phyloP scores from a whole-genome alignment of 768 basidiomycete species.

The Pleurotus tuoliensis region DNA sequence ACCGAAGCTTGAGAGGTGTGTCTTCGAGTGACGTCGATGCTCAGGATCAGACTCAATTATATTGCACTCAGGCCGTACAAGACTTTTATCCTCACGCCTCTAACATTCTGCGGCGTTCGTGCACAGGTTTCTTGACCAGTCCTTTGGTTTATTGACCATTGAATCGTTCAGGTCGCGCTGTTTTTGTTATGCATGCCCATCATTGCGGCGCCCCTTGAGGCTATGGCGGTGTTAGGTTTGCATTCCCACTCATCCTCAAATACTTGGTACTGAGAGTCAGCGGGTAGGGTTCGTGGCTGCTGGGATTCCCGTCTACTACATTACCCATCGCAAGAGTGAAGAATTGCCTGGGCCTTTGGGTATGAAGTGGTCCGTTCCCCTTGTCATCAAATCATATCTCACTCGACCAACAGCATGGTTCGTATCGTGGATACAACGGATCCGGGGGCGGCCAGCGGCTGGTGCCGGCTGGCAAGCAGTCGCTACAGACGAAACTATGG shows the following conservation, averaged over 20 bases:
- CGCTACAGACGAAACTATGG: slow-evolving; percentile 69
- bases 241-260: slow-evolving; percentile 6
- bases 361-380: slow-evolving; percentile 24
- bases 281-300: slow-evolving; percentile 67
- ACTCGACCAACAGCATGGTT: slow-evolving; percentile 35
- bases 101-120: slow-evolving; percentile 83
- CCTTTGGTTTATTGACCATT: slow-evolving; percentile 4
- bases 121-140: slow-evolving; percentile 2
- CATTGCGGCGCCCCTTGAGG: slow-evolving; percentile 88
- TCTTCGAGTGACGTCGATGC: neutral
- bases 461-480: slow-evolving; percentile 77
- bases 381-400: neutral
- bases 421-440: slow-evolving; percentile 36
- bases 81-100: slow-evolving; percentile 87
- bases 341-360: slow-evolving; percentile 37
- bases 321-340: slow-evolving; percentile 55
- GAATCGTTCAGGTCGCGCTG: slow-evolving; percentile 63
- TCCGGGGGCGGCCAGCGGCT: slow-evolving; percentile 47
- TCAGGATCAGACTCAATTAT: too few species aligned
- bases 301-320: slow-evolving; percentile 80
- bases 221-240: slow-evolving; percentile 81
- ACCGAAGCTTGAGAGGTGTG: slow-evolving; percentile 77
- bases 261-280: slow-evolving; percentile 5
- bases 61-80: slow-evolving; percentile 72
- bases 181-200: slow-evolving; percentile 93